These are phyloP conservation scores for Ogataea methylovora DNA, from an alignment of 805 yeast species.

Conservation along the genomic window DNA sequence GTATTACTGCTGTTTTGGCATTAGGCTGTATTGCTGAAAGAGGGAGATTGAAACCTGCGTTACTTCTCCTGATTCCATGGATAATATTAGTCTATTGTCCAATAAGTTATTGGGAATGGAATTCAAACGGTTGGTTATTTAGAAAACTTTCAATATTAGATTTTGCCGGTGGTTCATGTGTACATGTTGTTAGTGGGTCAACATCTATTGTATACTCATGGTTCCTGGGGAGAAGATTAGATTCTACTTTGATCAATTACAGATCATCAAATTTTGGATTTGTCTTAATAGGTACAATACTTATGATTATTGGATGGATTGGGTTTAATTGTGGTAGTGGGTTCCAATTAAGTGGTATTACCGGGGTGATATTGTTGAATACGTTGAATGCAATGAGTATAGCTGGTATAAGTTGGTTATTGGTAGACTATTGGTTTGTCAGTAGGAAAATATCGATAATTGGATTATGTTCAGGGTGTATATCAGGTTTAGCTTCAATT, in stretches of 20 bases:
- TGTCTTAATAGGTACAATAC: slow-evolving; percentile 73
- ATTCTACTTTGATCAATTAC: slow-evolving; percentile 55
- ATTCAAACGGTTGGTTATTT: slow-evolving; percentile 80
- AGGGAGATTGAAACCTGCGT: slow-evolving; percentile 73
- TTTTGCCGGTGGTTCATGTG: slow-evolving; percentile 94
- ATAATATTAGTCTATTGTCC: slow-evolving; percentile 88
- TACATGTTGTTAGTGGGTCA: slow-evolving; percentile 82
- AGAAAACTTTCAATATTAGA: slow-evolving; percentile 72
- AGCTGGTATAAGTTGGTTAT: slow-evolving; percentile 81
- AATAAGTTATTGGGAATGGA: slow-evolving; percentile 88
- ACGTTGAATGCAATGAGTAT: slow-evolving; percentile 74
- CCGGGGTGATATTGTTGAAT: slow-evolving; percentile 76
- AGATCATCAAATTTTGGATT: slow-evolving; percentile 84
- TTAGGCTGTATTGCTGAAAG: slow-evolving; percentile 88
- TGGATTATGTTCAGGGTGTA: slow-evolving; percentile 88
- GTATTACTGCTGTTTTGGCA: slow-evolving; percentile 75
- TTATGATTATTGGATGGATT: slow-evolving; percentile 87
- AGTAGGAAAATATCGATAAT: slow-evolving; percentile 76
- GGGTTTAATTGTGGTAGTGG: slow-evolving; percentile 89
- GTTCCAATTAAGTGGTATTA: slow-evolving; percentile 63
- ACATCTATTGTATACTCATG: slow-evolving; percentile 76
- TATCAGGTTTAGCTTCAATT: slow-evolving; percentile 88
- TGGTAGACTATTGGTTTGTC: slow-evolving; percentile 64
- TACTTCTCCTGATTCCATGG: slow-evolving; percentile 73
- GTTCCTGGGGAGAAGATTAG: slow-evolving; percentile 68